Evolutionary conservation across 345 rosid species (phyloP), one percentile per base, ranked within the genome.

Genomic region (Mallotus nudiflorus): DNA sequence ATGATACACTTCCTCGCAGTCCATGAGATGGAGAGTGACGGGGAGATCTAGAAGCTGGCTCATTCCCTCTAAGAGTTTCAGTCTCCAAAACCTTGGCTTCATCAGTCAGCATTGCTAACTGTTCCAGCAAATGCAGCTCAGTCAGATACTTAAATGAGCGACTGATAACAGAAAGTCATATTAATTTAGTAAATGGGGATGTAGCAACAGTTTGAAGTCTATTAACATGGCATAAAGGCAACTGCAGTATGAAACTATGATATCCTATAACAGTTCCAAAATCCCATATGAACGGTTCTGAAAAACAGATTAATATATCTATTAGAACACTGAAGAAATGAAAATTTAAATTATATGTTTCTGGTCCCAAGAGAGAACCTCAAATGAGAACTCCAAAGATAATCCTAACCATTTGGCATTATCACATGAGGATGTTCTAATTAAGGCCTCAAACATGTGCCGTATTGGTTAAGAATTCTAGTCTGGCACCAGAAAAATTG

Each of bases 51-150:
- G 78, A 80, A 72, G 80, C 75, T 1, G 82, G 55, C 27, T 81
- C 87, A 20, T 77, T 79, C 29, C 72, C 86, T 78, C 63, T 85
- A 1, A 56, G 49, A 51, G 70, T 75, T 75, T 89, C 90, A 42
- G 75, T 66, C 82, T 90, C 98, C 80, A 89, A 76, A 61, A 14
- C 72, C 80, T 84, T 86, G 2, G 90, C 89, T 84, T 95, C 96
- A 3, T 85, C 82, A 3, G 22, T 77, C 75, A 90, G 75, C 90
- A 79, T 75, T 51, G 82, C 80, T 45, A 89, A 76, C 96, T 91
- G 87, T 81, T 76, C 57, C 63, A 77, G 49, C 19, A 11, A 35
- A 59, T 39, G 18, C 22, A 49, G 58, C 37, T 20, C n/a, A 35
- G 14, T 35, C 61, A 49, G 22, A 15, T 11, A 1, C 27, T 39